These are phyloP conservation scores for Theileria annulata DNA, from an alignment of 169 alveolate genomes.

Conservation along the genomic window DNA sequence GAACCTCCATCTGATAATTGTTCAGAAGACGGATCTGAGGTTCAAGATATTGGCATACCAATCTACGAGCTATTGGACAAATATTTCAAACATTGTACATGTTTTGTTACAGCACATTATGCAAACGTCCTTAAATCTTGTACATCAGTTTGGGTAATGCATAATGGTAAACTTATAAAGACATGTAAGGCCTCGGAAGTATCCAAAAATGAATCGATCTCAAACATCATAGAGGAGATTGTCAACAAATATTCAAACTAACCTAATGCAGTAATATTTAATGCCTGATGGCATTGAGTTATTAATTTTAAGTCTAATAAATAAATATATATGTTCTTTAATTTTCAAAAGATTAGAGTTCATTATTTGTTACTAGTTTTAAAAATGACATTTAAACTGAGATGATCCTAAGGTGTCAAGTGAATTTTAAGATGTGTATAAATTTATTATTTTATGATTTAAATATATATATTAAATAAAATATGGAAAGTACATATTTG, in stretches of 20 bases:
- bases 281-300: too few relatives aligned
- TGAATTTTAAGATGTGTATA: too few relatives aligned
- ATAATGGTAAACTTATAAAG: constrained; percentile 12
- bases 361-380: too few relatives aligned
- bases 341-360: too few relatives aligned
- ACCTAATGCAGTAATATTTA: not conserved
- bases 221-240: constrained; percentile 19
- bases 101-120: constrained; percentile 62
- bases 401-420: too few relatives aligned
- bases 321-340: too few relatives aligned
- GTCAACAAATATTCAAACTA: not conserved
- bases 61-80: constrained; percentile 9
- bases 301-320: too few relatives aligned
- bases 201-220: constrained; percentile 4
- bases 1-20: constrained; percentile 78
- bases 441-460: too few relatives aligned
- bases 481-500: too few relatives aligned
- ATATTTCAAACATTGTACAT: constrained; percentile 1
- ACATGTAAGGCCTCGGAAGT: constrained; percentile 12
- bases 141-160: constrained; percentile 36
- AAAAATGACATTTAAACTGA: too few relatives aligned
- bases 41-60: constrained; percentile 10
- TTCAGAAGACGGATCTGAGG: not conserved
- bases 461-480: too few relatives aligned
- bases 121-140: constrained; percentile 30